Evolutionary conservation across 2,329 filamentous ascomycete species (phyloP), one percentile per base, ranked within the genome.

Genomic region (Calonectria leucothoes): DNA sequence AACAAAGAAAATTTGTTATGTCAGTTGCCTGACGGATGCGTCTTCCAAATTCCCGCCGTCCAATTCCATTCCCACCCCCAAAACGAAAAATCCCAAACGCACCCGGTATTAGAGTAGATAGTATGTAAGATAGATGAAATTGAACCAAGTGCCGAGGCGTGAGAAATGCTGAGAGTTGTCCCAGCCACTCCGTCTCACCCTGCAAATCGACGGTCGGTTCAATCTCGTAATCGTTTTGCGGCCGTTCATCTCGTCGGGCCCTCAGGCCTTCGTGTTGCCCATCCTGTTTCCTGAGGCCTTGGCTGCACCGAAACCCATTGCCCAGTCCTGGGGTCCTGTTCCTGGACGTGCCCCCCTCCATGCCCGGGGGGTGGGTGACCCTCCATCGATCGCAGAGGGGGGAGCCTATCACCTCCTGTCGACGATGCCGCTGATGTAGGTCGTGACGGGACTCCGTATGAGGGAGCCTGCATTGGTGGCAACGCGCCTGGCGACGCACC

Each of bases 321-420:
- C 7, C 84, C 84, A 14, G 84, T 84, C 48, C 79, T 79, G 23
- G 80, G 78, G 68, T 85, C 83, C 59, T 83, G 82, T 73, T 85
- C 84, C 51, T 84, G 78, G 35, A 77, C 72, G 23, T 76, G 82
- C 17, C 77, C 76, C 39, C 78, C 81, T 6, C 82, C 82, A 15
- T 76, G 65, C 10, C 72, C 75, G 25, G 78, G 66, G 10, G 78
- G 75, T 7, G 79, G 77, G 15, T 76, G 79, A 5, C 83, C 82
- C 51, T 90, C 88, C 75, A 90, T 86, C 6, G 79, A 76, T 65
- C 88, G 84, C 45, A 91, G 77, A 2, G 89, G 88, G 6, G 89
- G 89, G 4, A 90, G 81, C 69, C 87, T 84, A 12, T 89, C 86
- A 15, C 83, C 83, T 6, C 83, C 82, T 1, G 82, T 81, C 2